These are phyloP conservation scores for Penicillium janthinellum DNA, from an alignment of 2,329 filamentous ascomycete species.

Conservation along the genomic window DNA sequence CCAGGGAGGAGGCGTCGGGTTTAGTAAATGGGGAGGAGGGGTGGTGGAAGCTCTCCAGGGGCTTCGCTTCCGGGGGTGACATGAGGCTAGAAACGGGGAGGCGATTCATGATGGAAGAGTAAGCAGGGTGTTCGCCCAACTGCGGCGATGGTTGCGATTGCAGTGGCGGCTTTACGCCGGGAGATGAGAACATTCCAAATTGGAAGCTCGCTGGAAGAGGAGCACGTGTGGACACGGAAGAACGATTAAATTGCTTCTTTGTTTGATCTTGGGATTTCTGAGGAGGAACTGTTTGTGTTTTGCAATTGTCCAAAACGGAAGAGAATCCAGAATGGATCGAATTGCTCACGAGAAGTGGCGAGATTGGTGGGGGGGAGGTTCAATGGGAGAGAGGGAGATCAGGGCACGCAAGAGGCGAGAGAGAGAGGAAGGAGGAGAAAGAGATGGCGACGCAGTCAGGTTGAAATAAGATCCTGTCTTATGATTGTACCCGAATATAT, in stretches of 20 bases:
- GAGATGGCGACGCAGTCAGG: background rate
- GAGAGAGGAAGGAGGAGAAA: background rate
- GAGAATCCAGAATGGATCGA: background rate
- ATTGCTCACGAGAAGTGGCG: background rate
- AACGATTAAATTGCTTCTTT: background rate
- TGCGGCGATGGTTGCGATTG: background rate
- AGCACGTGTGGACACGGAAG: background rate
- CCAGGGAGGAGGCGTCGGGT: conserved; percentile 30
- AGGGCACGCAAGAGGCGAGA: background rate
- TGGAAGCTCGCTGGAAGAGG: background rate
- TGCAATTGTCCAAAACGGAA: conserved; percentile 1
- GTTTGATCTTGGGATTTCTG: background rate
- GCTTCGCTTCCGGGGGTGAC: conserved; percentile 52
- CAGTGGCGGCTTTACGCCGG: conserved; percentile 23
- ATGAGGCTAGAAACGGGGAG: conserved; percentile 49
- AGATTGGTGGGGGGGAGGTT: background rate
- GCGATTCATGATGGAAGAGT: conserved; percentile 43
- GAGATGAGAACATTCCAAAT: conserved; percentile 30
- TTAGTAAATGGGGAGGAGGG: conserved; percentile 32
- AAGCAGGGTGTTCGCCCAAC: background rate
- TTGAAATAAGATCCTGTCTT: background rate
- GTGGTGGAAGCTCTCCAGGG: conserved; percentile 51
- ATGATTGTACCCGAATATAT: conserved; percentile 6
- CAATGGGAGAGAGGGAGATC: background rate
- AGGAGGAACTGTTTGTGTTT: background rate